These are phyloP conservation scores for Afroboletus lepidellus DNA, from an alignment of 1,284 basidiomycete genomes.

Conservation along the genomic window DNA sequence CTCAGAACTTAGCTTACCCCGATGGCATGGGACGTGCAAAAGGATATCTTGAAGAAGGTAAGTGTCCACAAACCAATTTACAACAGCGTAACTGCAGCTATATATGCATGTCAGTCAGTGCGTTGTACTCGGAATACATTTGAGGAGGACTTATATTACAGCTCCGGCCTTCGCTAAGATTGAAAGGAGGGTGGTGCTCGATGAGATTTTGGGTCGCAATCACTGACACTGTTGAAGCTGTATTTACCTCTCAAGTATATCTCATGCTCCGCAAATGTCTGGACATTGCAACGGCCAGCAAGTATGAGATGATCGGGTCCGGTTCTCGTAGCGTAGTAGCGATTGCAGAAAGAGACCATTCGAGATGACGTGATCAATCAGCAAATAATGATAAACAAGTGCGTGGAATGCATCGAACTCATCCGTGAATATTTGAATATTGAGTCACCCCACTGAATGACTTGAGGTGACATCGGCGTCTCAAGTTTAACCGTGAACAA, in stretches of 20 bases:
- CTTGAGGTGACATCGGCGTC: no score
- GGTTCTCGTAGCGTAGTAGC: no score
- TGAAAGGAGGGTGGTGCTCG: conserved; percentile 59
- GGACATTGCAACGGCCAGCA: conserved; percentile 52
- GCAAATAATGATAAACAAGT: no score
- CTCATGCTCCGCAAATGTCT: conserved; percentile 62
- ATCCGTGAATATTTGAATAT: no score
- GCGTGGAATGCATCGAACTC: no score
- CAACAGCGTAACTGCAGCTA: conserved; percentile 55
- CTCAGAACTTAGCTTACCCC: conserved; percentile 44
- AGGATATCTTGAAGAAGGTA: conserved; percentile 52
- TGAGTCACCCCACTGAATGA: no score
- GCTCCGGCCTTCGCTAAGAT: conserved; percentile 54
- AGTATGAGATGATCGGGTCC: no score
- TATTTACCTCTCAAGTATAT: conserved; percentile 53
- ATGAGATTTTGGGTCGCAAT: conserved; percentile 55
- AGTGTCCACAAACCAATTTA: conserved; percentile 53
- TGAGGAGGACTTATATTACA: conserved; percentile 39
- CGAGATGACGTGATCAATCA: no score
- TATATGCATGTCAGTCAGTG: not conserved
- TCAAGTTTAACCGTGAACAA: no score
- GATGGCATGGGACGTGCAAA: conserved; percentile 47
- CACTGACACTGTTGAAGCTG: conserved; percentile 50
- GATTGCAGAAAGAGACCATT: no score
- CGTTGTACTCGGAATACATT: not conserved